Percentiles rank a stretch among this genome's conserved stretches.
Conservation (phyloP, 2,329 filamentous ascomycete species). For the Xylaria sp. region DNA sequence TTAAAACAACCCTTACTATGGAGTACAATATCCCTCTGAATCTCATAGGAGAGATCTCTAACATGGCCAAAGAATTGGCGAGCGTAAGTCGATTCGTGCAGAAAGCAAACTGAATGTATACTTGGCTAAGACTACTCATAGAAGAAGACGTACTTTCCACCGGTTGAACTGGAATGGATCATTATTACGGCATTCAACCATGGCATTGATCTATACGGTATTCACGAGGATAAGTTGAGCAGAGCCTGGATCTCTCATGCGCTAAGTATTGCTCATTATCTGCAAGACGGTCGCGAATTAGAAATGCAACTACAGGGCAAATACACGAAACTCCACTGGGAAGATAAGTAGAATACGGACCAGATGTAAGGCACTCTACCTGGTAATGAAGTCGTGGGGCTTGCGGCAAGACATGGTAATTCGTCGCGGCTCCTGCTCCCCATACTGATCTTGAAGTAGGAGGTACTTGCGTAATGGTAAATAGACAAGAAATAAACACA, state of each 20-base stretch:
- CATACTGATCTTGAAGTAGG: too few relatives aligned
- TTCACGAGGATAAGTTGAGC: slow-evolving; percentile 64
- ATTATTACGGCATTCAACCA: slow-evolving; percentile 76
- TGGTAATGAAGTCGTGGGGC: background rate
- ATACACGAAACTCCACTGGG: slow-evolving; percentile 54
- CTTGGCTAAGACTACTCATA: slow-evolving; percentile 39
- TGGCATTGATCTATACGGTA: slow-evolving; percentile 72
- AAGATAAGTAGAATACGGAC: background rate
- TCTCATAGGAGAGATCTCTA: slow-evolving; percentile 72
- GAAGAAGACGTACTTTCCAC: slow-evolving; percentile 66
- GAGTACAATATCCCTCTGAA: slow-evolving; percentile 67
- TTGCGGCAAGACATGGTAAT: background rate
- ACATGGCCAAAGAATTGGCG: slow-evolving; percentile 62
- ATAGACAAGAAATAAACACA: too few relatives aligned
- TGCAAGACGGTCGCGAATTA: slow-evolving; percentile 64
- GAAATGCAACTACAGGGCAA: slow-evolving; percentile 58
- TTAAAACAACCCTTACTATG: slow-evolving; percentile 71
- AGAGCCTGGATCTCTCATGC: slow-evolving; percentile 72
- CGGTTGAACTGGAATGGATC: slow-evolving; percentile 80
- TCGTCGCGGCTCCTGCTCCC: background rate
- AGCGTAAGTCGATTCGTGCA: slow-evolving; percentile 53
- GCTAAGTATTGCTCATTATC: slow-evolving; percentile 68
- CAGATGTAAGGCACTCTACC: background rate
- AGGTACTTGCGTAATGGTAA: too few relatives aligned
- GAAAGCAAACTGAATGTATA: background rate